Percentiles rank a stretch among this genome's conserved stretches.
Conservation (phyloP, 2,329 filamentous ascomycete genomes). For the Huntiella moniliformis region DNA sequence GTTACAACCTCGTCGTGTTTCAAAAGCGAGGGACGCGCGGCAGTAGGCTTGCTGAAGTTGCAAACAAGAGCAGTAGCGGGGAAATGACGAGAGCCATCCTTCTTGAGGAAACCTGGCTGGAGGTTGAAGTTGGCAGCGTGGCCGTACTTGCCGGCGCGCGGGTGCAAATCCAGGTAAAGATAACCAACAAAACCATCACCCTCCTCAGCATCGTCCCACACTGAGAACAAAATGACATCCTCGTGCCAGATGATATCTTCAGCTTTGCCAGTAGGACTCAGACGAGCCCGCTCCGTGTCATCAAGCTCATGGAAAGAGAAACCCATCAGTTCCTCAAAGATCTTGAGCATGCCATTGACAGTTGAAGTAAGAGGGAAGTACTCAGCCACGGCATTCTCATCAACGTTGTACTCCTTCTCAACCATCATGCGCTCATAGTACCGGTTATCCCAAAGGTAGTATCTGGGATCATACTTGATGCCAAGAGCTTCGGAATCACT, state of each 20-base stretch:
- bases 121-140: constrained; percentile 75
- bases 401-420: constrained; percentile 61
- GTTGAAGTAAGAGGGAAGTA: constrained; percentile 65
- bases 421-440: constrained; percentile 69
- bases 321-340: constrained; percentile 69
- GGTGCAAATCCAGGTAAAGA: constrained; percentile 65
- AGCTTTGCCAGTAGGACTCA: constrained; percentile 48
- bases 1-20: constrained; percentile 74
- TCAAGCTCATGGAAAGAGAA: constrained; percentile 58
- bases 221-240: constrained; percentile 65
- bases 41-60: constrained; percentile 68
- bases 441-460: constrained; percentile 68
- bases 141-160: constrained; percentile 64
- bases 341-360: constrained; percentile 59
- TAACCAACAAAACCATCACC: constrained; percentile 62
- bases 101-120: constrained; percentile 48
- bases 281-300: constrained; percentile 41
- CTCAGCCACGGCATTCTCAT: constrained; percentile 63
- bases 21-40: constrained; percentile 56
- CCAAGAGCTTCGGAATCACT: constrained; percentile 42
- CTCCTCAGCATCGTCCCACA: constrained; percentile 59
- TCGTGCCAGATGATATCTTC: constrained; percentile 65
- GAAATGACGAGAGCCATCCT: constrained; percentile 53
- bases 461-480: constrained; percentile 41
- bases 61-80: constrained; percentile 65